Conservation (phyloP, 192 early-diverging fungal species). For the Pecoramyces ruminantium region DNA sequence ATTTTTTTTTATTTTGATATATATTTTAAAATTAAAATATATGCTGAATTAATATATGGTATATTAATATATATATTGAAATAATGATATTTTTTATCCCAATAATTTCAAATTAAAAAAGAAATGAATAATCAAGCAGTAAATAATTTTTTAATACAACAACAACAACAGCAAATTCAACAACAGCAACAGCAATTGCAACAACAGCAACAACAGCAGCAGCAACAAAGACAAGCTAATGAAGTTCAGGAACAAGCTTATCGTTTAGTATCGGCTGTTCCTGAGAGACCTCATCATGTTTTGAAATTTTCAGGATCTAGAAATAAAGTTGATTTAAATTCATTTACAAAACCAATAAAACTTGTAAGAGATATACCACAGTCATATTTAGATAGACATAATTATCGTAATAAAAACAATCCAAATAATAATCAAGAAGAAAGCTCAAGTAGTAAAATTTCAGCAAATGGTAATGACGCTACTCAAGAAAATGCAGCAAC, state of each 20-base stretch:
- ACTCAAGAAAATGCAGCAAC: not conserved
- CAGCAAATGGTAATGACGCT: not conserved
- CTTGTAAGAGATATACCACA: not conserved
- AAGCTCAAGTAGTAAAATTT: not conserved
- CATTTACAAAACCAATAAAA: not conserved
- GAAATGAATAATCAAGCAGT: not conserved
- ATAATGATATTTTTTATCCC: too few species aligned
- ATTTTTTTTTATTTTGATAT: too few species aligned
- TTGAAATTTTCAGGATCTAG: slow-evolving; percentile 33
- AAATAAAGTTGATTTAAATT: not conserved
- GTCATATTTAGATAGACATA: not conserved
- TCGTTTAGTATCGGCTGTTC: slow-evolving; percentile 35
- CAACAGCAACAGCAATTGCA: not conserved
- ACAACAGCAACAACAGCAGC: not conserved
- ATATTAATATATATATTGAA: too few species aligned
- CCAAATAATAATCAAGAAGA: not conserved
- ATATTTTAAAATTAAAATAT: too few species aligned
- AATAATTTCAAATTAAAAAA: too few species aligned
- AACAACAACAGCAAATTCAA: not conserved
- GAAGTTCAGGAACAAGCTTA: slow-evolving; percentile 9
- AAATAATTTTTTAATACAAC: not conserved
- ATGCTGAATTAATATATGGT: too few species aligned
- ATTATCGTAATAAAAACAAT: not conserved
- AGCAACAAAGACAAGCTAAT: not conserved
- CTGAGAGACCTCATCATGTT: slow-evolving; percentile 35